phyloP scores from a whole-genome alignment of 495 filamentous ascomycete species.

The Penicillium simplicissimum region DNA sequence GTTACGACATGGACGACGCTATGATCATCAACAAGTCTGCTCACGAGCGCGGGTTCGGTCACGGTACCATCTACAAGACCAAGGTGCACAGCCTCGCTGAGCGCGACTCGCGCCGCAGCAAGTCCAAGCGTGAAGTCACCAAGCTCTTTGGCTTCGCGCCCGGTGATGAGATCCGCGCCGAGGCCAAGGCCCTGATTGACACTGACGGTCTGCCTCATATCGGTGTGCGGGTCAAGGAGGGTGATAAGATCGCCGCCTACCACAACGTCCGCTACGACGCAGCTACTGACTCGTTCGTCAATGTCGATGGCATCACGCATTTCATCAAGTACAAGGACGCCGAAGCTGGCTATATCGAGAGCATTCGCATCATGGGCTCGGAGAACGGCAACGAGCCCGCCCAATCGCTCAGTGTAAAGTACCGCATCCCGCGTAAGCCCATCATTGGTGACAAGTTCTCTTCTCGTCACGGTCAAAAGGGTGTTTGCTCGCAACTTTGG shows the following conservation, averaged over 20 bases:
- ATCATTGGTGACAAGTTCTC: constrained; percentile 78
- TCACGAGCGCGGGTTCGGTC: constrained; percentile 94
- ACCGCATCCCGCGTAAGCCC: constrained; percentile 84
- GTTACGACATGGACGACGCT: constrained; percentile 99
- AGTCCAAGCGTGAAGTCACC: constrained; percentile 55
- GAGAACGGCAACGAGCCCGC: constrained; percentile 79
- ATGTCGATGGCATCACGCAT: constrained; percentile 76
- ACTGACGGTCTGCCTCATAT: constrained; percentile 82
- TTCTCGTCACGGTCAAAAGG: constrained; percentile 59
- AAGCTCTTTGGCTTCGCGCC: constrained; percentile 89
- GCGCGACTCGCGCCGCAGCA: constrained; percentile 57
- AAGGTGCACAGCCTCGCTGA: constrained; percentile 84
- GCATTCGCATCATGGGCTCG: constrained; percentile 83
- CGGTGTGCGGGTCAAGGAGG: constrained; percentile 72
- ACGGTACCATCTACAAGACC: constrained; percentile 97
- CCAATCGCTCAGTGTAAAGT: constrained; percentile 86
- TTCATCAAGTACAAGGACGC: constrained; percentile 89
- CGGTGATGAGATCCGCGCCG: constrained; percentile 61
- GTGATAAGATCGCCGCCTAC: constrained; percentile 82
- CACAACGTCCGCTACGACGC: constrained; percentile 84
- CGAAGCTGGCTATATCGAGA: constrained; percentile 86
- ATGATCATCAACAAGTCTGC: constrained; percentile 99
- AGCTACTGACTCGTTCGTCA: constrained; percentile 56
- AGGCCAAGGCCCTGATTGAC: constrained; percentile 70
- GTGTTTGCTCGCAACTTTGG: constrained; percentile 94